Conservation (phyloP, 192 early-diverging fungal species). For the Funneliformis mosseae region DNA sequence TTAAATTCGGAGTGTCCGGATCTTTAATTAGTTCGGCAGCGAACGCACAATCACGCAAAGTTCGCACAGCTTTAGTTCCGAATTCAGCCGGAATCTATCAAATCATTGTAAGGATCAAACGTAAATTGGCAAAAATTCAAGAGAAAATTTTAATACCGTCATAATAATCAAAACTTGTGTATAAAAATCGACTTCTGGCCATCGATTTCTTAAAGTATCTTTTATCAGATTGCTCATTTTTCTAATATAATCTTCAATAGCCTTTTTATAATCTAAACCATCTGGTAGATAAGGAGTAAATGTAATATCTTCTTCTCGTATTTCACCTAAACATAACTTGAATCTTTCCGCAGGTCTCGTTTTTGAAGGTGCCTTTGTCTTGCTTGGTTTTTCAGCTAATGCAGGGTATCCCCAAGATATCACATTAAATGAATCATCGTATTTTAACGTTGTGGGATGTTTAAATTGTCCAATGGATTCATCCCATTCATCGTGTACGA, state of each 20-base stretch:
- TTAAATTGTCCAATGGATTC: background rate
- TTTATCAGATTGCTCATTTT: background rate
- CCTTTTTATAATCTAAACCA: background rate
- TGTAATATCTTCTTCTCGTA: background rate
- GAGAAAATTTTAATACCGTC: background rate
- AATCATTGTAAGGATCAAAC: too few species aligned
- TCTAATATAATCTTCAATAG: background rate
- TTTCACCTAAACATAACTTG: background rate
- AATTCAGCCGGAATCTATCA: background rate
- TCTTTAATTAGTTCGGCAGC: background rate
- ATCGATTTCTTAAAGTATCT: background rate
- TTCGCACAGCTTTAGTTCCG: background rate
- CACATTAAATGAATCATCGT: background rate
- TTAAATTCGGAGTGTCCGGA: background rate
- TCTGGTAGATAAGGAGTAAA: background rate
- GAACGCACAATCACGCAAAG: background rate
- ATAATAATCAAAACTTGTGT: background rate
- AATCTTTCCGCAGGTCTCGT: background rate
- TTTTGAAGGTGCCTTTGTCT: background rate
- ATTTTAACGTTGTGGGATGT: background rate
- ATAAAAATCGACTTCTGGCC: background rate
- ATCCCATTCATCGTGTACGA: background rate
- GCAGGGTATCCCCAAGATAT: background rate
- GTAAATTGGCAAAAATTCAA: too few species aligned
- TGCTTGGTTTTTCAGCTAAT: background rate